These are phyloP conservation scores for Leccinum subgranulosum DNA, from an alignment of 768 basidiomycete genomes.

Conservation along the genomic window DNA sequence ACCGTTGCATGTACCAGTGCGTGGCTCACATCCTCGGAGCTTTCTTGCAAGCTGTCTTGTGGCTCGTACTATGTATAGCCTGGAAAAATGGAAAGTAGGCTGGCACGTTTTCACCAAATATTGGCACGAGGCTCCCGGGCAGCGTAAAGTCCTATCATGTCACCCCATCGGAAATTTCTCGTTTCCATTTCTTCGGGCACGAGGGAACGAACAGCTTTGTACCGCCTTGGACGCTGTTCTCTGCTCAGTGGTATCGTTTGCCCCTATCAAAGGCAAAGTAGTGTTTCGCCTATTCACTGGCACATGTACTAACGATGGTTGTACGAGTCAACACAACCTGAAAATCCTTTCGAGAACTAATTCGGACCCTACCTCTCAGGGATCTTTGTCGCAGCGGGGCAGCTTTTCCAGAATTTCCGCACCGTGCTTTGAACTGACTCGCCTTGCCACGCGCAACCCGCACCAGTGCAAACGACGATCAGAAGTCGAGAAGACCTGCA, in stretches of 20 bases:
- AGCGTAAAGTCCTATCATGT: conserved; percentile 1
- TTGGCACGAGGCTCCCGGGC: not conserved
- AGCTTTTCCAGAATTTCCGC: conserved; percentile 1
- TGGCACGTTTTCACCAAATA: not conserved
- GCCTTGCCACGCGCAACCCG: not conserved
- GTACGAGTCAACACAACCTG: not conserved
- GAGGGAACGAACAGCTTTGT: not conserved
- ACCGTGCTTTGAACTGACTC: not conserved
- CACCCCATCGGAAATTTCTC: not conserved
- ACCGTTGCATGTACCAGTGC: not conserved
- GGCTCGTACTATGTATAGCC: not conserved
- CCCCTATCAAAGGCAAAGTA: not conserved
- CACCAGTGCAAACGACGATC: conserved; percentile 10
- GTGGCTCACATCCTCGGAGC: not conserved
- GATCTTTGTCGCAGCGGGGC: not conserved
- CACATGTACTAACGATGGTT: not conserved
- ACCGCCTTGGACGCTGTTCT: not conserved
- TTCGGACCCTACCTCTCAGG: not conserved
- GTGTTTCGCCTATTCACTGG: not conserved
- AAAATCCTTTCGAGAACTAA: not conserved
- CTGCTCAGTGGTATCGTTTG: not conserved
- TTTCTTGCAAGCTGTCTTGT: not conserved
- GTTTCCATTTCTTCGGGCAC: conserved; percentile 13
- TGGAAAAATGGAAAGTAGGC: not conserved
- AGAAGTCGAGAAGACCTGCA: conserved; percentile 18